A percentile compares a stretch with the other conserved stretches of the same genome.
These are phyloP conservation scores for Xylaria palmicola DNA, from an alignment of 495 filamentous ascomycete species.

Conservation along the genomic window DNA sequence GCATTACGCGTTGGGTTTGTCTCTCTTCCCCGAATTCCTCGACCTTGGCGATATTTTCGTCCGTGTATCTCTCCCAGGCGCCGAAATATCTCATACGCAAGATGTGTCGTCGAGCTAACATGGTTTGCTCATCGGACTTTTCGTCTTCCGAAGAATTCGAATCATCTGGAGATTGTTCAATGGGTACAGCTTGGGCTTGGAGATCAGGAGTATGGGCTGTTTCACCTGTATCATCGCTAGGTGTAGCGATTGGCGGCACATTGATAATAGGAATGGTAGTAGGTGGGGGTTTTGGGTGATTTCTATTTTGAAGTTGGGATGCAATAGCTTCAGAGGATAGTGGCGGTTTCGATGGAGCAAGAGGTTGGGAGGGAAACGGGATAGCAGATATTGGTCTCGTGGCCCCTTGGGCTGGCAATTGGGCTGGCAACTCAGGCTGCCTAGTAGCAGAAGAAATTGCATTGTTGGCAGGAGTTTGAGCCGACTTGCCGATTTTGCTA, in stretches of 20 bases:
- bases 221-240: not conserved
- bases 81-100: conserved; percentile 72
- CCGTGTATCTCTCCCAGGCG: conserved; percentile 73
- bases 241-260: not conserved
- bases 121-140: conserved; percentile 46
- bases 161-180: not conserved
- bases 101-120: conserved; percentile 64
- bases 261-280: conserved; percentile 2
- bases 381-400: not conserved
- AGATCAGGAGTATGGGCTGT: not conserved
- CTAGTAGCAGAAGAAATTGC: not conserved
- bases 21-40: conserved; percentile 58
- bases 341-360: not conserved
- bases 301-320: not conserved
- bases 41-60: conserved; percentile 66
- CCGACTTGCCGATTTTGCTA: not conserved
- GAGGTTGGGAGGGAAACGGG: not conserved
- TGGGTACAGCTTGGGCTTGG: not conserved
- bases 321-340: not conserved
- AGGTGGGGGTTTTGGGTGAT: not conserved
- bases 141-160: conserved; percentile 12
- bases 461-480: not conserved
- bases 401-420: not conserved
- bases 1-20: conserved; percentile 12
- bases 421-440: not conserved